These are phyloP conservation scores for Xanthoconium separans DNA, from an alignment of 1,284 basidiomycete genomes.

Conservation along the genomic window DNA sequence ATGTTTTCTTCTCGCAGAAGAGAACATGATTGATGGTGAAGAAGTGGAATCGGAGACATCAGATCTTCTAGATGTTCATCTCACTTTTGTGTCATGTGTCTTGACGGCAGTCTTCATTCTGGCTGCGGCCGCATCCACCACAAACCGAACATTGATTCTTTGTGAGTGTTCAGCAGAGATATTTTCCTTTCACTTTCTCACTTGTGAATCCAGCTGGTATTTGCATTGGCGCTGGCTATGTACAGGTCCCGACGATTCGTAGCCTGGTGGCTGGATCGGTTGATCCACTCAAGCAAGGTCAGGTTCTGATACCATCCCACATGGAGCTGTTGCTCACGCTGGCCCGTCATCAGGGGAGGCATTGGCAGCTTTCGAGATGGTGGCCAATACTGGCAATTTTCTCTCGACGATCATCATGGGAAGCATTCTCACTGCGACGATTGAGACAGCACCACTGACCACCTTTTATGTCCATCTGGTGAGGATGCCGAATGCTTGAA, in stretches of 20 bases:
- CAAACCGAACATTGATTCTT: conserved; percentile 9
- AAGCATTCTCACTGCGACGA: conserved; percentile 19
- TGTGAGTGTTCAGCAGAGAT: background rate
- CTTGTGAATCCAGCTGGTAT: conserved; percentile 9
- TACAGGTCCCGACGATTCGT: conserved; percentile 23
- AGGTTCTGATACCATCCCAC: background rate
- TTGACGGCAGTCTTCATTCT: conserved; percentile 17
- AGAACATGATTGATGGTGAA: background rate
- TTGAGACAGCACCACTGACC: conserved; percentile 17
- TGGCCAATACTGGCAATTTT: conserved; percentile 21
- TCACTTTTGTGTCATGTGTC: conserved; percentile 24
- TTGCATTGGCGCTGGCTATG: conserved; percentile 18
- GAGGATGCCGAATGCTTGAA: background rate
- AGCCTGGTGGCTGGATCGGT: conserved; percentile 34
- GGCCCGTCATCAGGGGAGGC: conserved; percentile 27
- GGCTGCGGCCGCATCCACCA: conserved; percentile 16
- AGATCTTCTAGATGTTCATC: conserved; percentile 33
- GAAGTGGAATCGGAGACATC: conserved; percentile 16
- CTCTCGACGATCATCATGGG: conserved; percentile 31
- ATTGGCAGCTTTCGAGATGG: conserved; percentile 35
- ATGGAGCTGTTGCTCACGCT: background rate
- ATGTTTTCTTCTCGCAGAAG: background rate
- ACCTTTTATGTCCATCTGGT: conserved; percentile 28
- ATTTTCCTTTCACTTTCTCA: background rate
- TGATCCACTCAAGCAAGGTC: conserved; percentile 35